Percentiles rank a stretch among this genome's conserved stretches.
phyloP scores from a whole-genome alignment of 345 rosid genomes.

The Stellera chamaejasme region DNA sequence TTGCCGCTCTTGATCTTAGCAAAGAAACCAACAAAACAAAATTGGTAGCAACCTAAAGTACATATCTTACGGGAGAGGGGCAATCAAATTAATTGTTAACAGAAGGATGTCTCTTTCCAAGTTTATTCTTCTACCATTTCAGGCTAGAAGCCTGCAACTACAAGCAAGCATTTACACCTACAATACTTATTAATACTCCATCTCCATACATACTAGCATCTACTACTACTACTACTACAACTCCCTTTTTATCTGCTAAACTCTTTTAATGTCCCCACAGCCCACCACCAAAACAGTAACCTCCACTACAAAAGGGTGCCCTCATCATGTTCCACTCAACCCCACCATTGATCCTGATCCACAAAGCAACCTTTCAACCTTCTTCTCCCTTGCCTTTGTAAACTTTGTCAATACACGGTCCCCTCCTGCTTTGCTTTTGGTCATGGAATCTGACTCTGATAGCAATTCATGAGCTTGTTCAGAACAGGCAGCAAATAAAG shows the following conservation, averaged over 20 bases:
- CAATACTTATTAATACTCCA: slow-evolving; percentile 14
- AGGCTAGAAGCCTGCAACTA: too few relatives aligned
- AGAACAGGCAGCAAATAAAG: slow-evolving; percentile 16
- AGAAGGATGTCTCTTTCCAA: too few relatives aligned
- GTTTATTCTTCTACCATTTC: too few relatives aligned
- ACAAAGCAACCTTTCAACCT: slow-evolving; percentile 50
- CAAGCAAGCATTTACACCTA: too few relatives aligned
- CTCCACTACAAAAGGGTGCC: slow-evolving; percentile 52
- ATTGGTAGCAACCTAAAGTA: too few relatives aligned
- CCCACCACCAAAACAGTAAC: slow-evolving; percentile 37
- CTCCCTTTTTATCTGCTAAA: slow-evolving; percentile 16
- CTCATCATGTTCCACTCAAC: slow-evolving; percentile 62
- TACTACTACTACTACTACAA: slow-evolving; percentile 4
- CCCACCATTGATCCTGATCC: slow-evolving; percentile 38
- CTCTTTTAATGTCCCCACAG: slow-evolving; percentile 54
- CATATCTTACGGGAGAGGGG: too few relatives aligned
- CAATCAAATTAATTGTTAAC: too few relatives aligned
- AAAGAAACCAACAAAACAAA: too few relatives aligned
- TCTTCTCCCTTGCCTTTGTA: slow-evolving; percentile 22
- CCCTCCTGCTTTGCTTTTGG: slow-evolving; percentile 2
- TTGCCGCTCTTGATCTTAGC: too few relatives aligned
- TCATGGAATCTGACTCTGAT: slow-evolving; percentile 64
- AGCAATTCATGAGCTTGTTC: slow-evolving; percentile 27
- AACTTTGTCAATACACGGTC: slow-evolving; percentile 29
- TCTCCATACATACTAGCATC: slow-evolving; percentile 10